Base-by-base conservation (phyloP, 2,329 filamentous ascomycete species). In the Lasiodiplodia gonubiensis region DNA sequence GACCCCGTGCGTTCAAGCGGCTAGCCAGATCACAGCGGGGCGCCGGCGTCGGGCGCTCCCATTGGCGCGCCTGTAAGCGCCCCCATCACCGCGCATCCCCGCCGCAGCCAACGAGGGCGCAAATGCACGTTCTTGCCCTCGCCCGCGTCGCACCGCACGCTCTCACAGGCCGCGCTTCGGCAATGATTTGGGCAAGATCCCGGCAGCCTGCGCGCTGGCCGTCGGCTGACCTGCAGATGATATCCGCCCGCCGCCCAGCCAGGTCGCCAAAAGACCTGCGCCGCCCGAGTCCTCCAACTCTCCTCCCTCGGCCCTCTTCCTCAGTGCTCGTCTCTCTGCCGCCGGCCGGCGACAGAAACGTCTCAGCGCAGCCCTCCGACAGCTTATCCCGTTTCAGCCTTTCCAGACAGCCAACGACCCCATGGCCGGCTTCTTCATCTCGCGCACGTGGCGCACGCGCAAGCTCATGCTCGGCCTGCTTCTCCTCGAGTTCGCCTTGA, bases 401-500 rank as follows among this genome's bases (percentile, higher is more conserved):
- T 49, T 12, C 51, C 39, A 27, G 49, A 53, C 53, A 46, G 52
- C 64, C 51, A 66, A 57, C 52, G 27, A 27, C 60, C 42, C 23
- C 53, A 69, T 69, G 66, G 71, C 63, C 37, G 65, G 42, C 30
- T 71, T 89, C 85, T 70, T 88, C 79, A 59, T 88, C 66, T 84
- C 86, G 23, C 82, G 81, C 72, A 79, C 82, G 74, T 88, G 87
- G 82, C 83, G 84, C 66, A 79, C 84, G 33, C 83, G 84, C 51
- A 83, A 81, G 70, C 69, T 84, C 69, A 79, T 88, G 71, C 80
- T 84, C 70, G 82, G 76, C 59, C 81, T 92, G 70, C 86, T 94
- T 81, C 74, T 86, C 60, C 74, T 88, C 63, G 92, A 94, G 80
- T 84, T 94, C 64, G 79, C 81, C 46, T 85, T 89, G 70, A 86